These are phyloP conservation scores for Pseudotsuga menziesii DNA, from an alignment of 75 land plant species.

Conservation along the genomic window DNA sequence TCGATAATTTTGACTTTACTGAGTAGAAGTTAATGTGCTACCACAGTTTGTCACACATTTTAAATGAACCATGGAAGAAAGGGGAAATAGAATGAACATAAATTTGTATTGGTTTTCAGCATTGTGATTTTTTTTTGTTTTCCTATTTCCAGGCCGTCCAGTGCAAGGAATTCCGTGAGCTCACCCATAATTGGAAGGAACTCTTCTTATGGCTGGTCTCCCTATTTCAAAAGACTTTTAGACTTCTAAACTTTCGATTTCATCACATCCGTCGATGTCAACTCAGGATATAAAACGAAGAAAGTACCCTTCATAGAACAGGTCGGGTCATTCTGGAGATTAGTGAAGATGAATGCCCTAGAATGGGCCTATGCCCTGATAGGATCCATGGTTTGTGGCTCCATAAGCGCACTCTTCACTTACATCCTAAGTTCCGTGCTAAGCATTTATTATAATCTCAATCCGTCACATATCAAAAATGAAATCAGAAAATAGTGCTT, in stretches of 20 bases:
- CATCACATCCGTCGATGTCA: slow-evolving; percentile 53
- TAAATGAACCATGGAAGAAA: too few relatives aligned
- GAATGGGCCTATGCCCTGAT: slow-evolving; percentile 74
- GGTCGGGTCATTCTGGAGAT: slow-evolving; percentile 79
- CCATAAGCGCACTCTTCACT: slow-evolving; percentile 68
- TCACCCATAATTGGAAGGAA: slow-evolving; percentile 65
- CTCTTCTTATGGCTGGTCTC: slow-evolving; percentile 72
- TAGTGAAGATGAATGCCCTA: slow-evolving; percentile 77
- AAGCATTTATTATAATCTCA: slow-evolving; percentile 60
- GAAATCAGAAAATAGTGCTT: slow-evolving; percentile 73
- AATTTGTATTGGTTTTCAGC: too few relatives aligned
- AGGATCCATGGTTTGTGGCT: slow-evolving; percentile 77
- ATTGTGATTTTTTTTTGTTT: neutral
- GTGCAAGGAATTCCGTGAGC: slow-evolving; percentile 72
- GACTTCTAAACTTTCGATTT: slow-evolving; percentile 71
- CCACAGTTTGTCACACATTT: too few relatives aligned
- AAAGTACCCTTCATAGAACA: slow-evolving; percentile 68
- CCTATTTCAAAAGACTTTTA: slow-evolving; percentile 60
- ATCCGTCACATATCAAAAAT: slow-evolving; percentile 38
- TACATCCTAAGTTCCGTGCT: slow-evolving; percentile 69
- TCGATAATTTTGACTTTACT: too few relatives aligned
- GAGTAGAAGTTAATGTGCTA: too few relatives aligned
- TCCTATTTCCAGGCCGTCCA: slow-evolving; percentile 50
- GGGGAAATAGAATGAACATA: too few relatives aligned
- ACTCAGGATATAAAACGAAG: slow-evolving; percentile 27